Base-by-base conservation (phyloP, 345 rosid species). In the Eucalyptus pumila region DNA sequence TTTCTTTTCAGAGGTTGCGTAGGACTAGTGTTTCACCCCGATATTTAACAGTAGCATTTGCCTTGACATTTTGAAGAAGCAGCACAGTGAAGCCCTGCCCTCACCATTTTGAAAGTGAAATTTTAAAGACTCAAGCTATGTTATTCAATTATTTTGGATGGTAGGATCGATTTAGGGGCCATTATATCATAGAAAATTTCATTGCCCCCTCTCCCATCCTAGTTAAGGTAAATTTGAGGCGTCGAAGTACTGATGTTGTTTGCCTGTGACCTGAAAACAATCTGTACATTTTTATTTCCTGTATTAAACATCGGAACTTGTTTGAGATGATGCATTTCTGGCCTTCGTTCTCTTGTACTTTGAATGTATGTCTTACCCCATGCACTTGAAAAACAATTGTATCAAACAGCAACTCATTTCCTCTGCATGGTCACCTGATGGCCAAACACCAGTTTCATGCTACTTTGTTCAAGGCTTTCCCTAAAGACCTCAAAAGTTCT, bases 31-130 rank as follows among this genome's bases (percentile, higher is more conserved):
- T 94, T 92, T 88, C 96, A 94, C 86, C 95, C 30, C 5, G 91
- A 93, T 76, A 93, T 94, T 86, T 93, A 24, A 56, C 60, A 0
- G 60, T 56, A 93, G 94, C 94, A 92, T 94, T 88, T 94, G 94
- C 90, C 94, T 94, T 14, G 94, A 92, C 88, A 92, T 93, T 83
- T 88, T 93, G 90, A 93, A 93, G 91, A 91, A 94, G 91, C 95
- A 93, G 52, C 93, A 6, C 42, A 67, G 42, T 8, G 95, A 91
- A 94, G 94, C 58, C 95, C 95, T 52, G 94, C 92, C 60, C 94
- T 94, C 11, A 94, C 94, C 92, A 93, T 94, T 48, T 93, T 94
- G 12, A 94, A 94, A 95, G 96, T 91, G 86, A 88, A 16, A 37
- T 17, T 52, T 85, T 49, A 19, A 19, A 65, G 14, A 27, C 67